Evolutionary conservation across 352 stramenopile genomes (phyloP).

Genomic region (Phytophthora podocarpi): DNA sequence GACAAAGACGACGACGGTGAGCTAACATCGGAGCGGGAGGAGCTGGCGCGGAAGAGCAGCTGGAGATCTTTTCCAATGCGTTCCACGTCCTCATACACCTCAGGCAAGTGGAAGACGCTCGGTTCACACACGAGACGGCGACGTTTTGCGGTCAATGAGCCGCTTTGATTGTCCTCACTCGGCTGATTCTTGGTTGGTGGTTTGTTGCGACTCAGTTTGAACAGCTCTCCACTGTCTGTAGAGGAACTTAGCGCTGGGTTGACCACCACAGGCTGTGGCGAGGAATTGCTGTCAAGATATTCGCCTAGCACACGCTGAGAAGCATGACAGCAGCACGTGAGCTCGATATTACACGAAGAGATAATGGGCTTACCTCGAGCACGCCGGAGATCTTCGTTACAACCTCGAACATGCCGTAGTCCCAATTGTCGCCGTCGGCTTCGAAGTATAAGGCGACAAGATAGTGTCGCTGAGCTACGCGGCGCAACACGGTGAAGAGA

Average conservation of each 20-base stretch:
- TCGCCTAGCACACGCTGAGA: conserved; percentile 63
- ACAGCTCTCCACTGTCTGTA: conserved; percentile 39
- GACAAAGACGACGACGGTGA: conserved; percentile 27
- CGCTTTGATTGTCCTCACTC: conserved; percentile 30
- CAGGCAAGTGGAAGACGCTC: conserved; percentile 76
- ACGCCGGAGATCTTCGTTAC: conserved; percentile 67
- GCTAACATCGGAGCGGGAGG: conserved; percentile 1
- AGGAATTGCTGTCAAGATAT: conserved; percentile 59
- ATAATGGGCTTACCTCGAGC: conserved; percentile 48
- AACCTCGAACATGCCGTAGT: conserved; percentile 73
- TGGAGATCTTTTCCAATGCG: conserved; percentile 65
- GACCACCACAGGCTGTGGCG: conserved; percentile 13
- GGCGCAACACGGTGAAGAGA: conserved; percentile 67
- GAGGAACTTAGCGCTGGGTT: conserved; percentile 28
- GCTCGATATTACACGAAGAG: neutral
- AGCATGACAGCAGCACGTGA: neutral
- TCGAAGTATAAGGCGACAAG: conserved; percentile 72
- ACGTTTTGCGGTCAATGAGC: conserved; percentile 23
- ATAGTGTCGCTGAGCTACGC: conserved; percentile 71
- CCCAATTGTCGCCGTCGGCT: conserved; percentile 59
- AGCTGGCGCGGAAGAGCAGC: conserved; percentile 43
- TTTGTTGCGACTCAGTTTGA: conserved; percentile 74
- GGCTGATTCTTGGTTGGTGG: conserved; percentile 37
- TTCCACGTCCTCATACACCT: conserved; percentile 76
- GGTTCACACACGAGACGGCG: conserved; percentile 59